A percentile compares a stretch with the other conserved stretches of the same genome.
Conservation (phyloP, 2,329 filamentous ascomycete genomes). For the Aspergillus japonicus region DNA sequence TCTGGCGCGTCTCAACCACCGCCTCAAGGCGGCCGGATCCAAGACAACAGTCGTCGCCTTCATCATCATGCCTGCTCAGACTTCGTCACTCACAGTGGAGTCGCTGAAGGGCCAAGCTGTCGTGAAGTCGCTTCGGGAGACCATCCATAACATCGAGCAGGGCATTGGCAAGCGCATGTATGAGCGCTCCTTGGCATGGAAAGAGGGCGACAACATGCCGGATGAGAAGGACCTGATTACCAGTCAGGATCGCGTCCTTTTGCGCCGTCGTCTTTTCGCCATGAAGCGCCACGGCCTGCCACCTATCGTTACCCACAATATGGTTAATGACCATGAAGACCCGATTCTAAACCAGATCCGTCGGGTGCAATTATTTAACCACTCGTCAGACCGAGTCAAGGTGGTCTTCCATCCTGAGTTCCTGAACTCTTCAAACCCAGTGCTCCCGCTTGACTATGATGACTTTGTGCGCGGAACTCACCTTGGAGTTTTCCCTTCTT, state of each 20-base stretch:
- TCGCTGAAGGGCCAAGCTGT: conserved; percentile 95
- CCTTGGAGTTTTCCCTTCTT: conserved; percentile 91
- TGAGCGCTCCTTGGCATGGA: conserved; percentile 91
- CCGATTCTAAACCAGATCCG: conserved; percentile 95
- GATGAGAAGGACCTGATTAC: conserved; percentile 97
- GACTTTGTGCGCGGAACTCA: conserved; percentile 98
- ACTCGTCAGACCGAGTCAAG: conserved; percentile 92
- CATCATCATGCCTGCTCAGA: conserved; percentile 98
- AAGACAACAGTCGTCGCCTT: conserved; percentile 96
- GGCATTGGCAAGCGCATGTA: conserved; percentile 93
- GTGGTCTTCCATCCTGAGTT: conserved; percentile 98
- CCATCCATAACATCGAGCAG: conserved; percentile 86
- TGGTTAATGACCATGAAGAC: conserved; percentile 90
- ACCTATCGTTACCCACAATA: conserved; percentile 98
- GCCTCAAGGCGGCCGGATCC: conserved; percentile 78
- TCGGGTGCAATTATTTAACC: conserved; percentile 94
- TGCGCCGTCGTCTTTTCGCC: conserved; percentile 87
- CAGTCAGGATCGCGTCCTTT: conserved; percentile 84
- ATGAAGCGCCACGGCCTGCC: conserved; percentile 92
- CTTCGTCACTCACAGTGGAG: conserved; percentile 89
- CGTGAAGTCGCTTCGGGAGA: conserved; percentile 92
- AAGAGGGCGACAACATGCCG: conserved; percentile 87
- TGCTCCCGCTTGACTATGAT: conserved; percentile 93
- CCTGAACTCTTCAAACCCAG: conserved; percentile 90
- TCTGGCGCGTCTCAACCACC: conserved; percentile 88